Evolutionary conservation across 768 basidiomycete genomes (phyloP), one percentile per base, ranked within the genome.

Genomic region (Tephrocybe sp.): DNA sequence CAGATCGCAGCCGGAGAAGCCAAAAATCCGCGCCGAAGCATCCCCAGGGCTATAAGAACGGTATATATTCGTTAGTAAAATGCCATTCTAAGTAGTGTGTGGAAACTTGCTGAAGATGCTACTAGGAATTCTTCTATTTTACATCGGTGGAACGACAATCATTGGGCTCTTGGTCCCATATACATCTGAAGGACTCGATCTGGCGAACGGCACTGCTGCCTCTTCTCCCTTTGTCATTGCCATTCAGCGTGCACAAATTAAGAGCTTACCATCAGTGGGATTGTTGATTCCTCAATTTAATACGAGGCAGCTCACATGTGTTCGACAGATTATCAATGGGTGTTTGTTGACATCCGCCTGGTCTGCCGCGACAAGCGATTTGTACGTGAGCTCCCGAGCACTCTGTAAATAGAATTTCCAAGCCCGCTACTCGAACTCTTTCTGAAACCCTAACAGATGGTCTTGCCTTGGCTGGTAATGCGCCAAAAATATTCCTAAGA

Each of bases 141-240:
- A 86, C 64, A 76, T 83, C 40, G 66, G 72, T 9, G 74, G 91
- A 30, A 87, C 87, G 5, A 72, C 79, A 51, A 67, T 95, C 47
- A 94, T 97, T 56, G 89, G 92, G 36, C 70, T 94, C 1, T 82
- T 96, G 40, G 89, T 92, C 13, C 87, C 90, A 1, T 91, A 81
- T 36, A 86, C 79, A 60, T 74, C 87, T 53, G 47, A 66, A 0
- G 65, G 72, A 21, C 77, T 97, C 3, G 59, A 70, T 43, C 67
- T 91, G 36, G 61, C 56, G 15, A 65, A 66, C 37, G 81, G 83
- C 22, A 86, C 82, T 15, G 85, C 87, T 47, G 84, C 85, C 12
- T 82, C 83, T 2, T 89, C 89, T 36, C 89, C 95, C 1, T 97
- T 94, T 68, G 94, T 97, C 56, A 91, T 98, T 56, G 96, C 94